Evolutionary conservation across 768 basidiomycete genomes (phyloP), one percentile per base, ranked within the genome.

Genomic region (Pisolithus orientalis): DNA sequence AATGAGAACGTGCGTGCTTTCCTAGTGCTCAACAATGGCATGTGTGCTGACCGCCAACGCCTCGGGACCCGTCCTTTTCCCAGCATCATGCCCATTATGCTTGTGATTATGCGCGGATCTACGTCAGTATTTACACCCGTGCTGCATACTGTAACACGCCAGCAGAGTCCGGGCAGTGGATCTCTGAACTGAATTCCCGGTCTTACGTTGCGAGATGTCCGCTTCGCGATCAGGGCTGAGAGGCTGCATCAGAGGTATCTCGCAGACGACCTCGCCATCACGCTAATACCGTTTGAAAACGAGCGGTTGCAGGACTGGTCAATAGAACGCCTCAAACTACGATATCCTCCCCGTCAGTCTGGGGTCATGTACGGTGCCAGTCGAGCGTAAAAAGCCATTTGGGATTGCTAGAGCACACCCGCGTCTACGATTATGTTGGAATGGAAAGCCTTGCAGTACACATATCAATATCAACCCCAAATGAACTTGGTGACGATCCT

Each of bases 131-230:
- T 8, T 65, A 68, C 43, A 68, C 67, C 2, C 67, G 69, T 29
- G 49, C 58, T 17, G 68, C 68, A 6, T 57, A 60, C 37, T 51
- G 58, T 39, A 55, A 10, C 10, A 8, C 44, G 17, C 37, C 51
- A 16, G 17, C 57, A 9, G 56, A 52, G 24, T 28, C 44, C n/a
- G 61, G 56, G 11, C 44, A 56, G 45, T 34, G 44, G 5, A 52
- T 54, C 16, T 40, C 59, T 29, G 44, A 50, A 52, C 53, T 55
- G 48, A 38, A 38, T 67, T 29, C 69, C 78, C 0, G 75, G 79
- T 11, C 71, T 82, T 42, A 81, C 81, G 0, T 59, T 65, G 5
- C 76, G 76, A 29, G 82, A 83, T 55, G 51, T 80, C 31, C 76
- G 80, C 44, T 63, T 80, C 32, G 80, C 79, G 7, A 62, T 65